Evolutionary conservation across 495 filamentous ascomycete species (phyloP), one percentile per base, ranked within the genome.

Genomic region (Penicillium coffeae): DNA sequence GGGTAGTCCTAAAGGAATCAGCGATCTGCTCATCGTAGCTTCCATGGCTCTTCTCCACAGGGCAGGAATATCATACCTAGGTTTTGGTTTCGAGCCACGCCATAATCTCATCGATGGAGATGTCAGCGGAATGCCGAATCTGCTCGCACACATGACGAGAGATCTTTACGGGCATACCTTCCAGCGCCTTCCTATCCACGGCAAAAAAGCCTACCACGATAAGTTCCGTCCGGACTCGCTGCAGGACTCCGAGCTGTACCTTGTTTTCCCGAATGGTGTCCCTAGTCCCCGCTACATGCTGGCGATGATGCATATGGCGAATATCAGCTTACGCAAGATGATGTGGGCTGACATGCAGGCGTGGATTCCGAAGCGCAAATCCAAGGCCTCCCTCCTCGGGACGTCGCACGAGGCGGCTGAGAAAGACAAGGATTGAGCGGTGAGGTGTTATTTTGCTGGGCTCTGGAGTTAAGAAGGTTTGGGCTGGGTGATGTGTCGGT

Each of bases 131-230:
- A 64, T 74, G 55, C 49, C 53, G 2, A 14, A 25, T 3, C 47
- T 50, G 0, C 25, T 68, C 8, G 60, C 58, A 12, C 51, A 42
- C 10, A 39, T 72, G 1, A 64, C 68, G 3, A 44, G 66, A 1
- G 53, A 54, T 7, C 9, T 70, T 22, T 66, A 73, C 40, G 45
- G 45, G 0, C 57, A 53, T 25, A 56, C 65, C 0, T 70, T 69
- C 25, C 56, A 42, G 7, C 55, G 65, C 3, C 50, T 73, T 2
- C 68, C 65, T 0, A 54, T 75, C 2, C 51, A 48, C 1, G 72
- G 72, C 0, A 75, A 75, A 59, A 72, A 68, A 51, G 69, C 63
- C 0, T 72, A 72, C 36, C 59, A 71, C 48, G 70, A 73, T 40
- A 73, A 73, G 42, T 72, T 69, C 25, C 58, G 58, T 1, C 69